These are phyloP conservation scores for Groenewaldozyma salmanticensis DNA, from an alignment of 805 yeast species.

Conservation along the genomic window DNA sequence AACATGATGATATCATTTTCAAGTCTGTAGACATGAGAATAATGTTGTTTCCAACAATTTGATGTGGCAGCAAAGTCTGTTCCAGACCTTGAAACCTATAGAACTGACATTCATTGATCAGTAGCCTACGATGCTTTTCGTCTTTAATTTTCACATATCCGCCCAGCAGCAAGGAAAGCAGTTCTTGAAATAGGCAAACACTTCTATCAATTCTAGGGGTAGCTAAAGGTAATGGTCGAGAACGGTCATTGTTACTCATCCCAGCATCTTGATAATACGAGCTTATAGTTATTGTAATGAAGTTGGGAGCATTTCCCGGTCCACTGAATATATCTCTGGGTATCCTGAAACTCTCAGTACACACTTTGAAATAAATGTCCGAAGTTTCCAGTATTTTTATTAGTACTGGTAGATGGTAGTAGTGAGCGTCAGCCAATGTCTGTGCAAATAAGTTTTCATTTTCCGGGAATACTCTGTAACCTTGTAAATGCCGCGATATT, in stretches of 20 bases:
- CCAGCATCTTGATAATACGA: conserved; percentile 36
- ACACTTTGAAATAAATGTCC: conserved; percentile 50
- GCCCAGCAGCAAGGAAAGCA: conserved; percentile 50
- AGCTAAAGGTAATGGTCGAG: conserved; percentile 70
- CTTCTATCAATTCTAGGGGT: conserved; percentile 48
- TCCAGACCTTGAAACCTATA: conserved; percentile 69
- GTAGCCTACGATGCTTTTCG: conserved; percentile 45
- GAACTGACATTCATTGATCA: conserved; percentile 64
- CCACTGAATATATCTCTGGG: conserved; percentile 43
- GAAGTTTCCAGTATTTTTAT: conserved; percentile 39
- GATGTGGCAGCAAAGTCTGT: conserved; percentile 52
- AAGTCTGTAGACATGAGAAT: neutral
- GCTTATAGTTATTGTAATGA: conserved; percentile 53
- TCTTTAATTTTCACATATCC: conserved; percentile 37
- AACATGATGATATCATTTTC: conserved; percentile 11
- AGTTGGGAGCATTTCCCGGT: conserved; percentile 71
- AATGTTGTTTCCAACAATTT: conserved; percentile 22
- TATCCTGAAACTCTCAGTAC: conserved; percentile 50
- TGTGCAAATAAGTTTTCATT: conserved; percentile 53
- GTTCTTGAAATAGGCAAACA: conserved; percentile 42
- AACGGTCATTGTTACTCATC: conserved; percentile 23
- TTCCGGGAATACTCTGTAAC: conserved; percentile 56
- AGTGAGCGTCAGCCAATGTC: conserved; percentile 59
- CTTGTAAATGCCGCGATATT: conserved; percentile 58
- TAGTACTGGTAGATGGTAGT: conserved; percentile 55